Evolutionary conservation across 768 basidiomycete genomes (phyloP), one percentile per base, ranked within the genome.

Genomic region (Cubamyces lactineus): DNA sequence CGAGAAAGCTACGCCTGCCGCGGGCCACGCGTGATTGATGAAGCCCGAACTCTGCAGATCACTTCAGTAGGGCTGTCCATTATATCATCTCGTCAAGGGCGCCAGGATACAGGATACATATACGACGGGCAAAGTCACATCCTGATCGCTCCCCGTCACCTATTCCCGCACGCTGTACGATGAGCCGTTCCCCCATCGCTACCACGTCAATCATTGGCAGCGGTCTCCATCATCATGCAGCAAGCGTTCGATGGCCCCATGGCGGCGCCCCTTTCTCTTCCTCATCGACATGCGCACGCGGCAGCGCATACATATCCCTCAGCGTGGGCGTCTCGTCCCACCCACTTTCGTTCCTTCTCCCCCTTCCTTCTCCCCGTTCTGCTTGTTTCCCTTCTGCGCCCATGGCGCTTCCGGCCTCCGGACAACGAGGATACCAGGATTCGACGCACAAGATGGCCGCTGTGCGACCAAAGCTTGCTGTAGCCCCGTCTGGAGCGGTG

Each of bases 391-490:
- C 56, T 54, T 53, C 56, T 60, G 57, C 60, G 68, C 63, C 53
- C 53, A 69, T 68, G 67, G 63, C 68, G 57, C 66, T 52, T 23
- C 54, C 67, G 28, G 57, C 64, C 50, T 48, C 47, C 47, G 58
- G 63, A 54, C 63, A 63, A 60, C 66, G 67, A 63, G 67, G 69
- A 38, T 63, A 64, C 55, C 63, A 71, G 65, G 66, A 69, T 50
- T 69, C 70, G 43, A 57, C 66, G 28, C 49, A 34, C 53, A 65
- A 67, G 56, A 64, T 72, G 68, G 69, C 67, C 70, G 71, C 71
- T 65, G 71, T 69, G 71, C 71, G 71, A 63, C 67, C 71, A 63
- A 65, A 67, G 63, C 62, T 68, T 58, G 58, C 52, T 55, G 66
- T 66, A 53, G 59, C 34, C 67, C 63, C 69, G 65, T 66, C 67